These are phyloP conservation scores for Nevesoporus exiguus DNA, from an alignment of 768 basidiomycete species.

Conservation along the genomic window DNA sequence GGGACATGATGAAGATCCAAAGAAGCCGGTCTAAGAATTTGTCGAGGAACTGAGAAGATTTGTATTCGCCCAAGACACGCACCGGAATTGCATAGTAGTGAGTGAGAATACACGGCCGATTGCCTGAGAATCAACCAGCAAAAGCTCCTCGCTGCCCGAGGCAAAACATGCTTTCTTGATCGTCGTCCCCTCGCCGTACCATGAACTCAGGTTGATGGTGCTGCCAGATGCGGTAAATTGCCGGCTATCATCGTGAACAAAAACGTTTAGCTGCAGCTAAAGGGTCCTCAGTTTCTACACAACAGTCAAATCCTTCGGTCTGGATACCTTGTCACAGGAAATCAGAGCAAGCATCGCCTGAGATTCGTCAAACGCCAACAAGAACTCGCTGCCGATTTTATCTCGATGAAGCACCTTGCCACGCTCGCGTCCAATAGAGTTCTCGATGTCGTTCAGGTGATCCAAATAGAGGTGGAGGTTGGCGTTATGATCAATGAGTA, in stretches of 20 bases:
- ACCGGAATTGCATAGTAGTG: constrained; percentile 55
- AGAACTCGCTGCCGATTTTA: constrained; percentile 44
- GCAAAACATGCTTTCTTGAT: constrained; percentile 45
- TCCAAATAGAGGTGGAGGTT: constrained; percentile 41
- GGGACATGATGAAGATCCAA: constrained; percentile 39
- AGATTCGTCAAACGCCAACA: constrained; percentile 51
- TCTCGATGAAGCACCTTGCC: constrained; percentile 40
- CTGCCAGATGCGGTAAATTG: constrained; percentile 42
- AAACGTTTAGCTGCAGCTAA: constrained; percentile 43
- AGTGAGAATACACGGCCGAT: constrained; percentile 52
- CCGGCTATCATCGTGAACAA: constrained; percentile 46
- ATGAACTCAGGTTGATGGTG: constrained; percentile 40
- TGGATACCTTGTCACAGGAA: constrained; percentile 39
- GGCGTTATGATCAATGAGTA: constrained; percentile 34
- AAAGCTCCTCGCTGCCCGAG: constrained; percentile 49
- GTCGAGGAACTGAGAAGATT: not conserved
- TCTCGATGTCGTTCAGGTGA: constrained; percentile 28
- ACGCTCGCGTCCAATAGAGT: constrained; percentile 30
- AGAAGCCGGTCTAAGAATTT: constrained; percentile 40
- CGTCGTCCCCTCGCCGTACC: constrained; percentile 40
- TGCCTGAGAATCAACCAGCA: constrained; percentile 44
- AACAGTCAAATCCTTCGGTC: not conserved
- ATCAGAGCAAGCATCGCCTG: constrained; percentile 47
- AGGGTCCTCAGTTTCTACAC: not conserved
- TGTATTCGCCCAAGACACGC: not conserved